Evolutionary conservation across 2,329 filamentous ascomycete species (phyloP), one percentile per base, ranked within the genome.

Genomic region (Chrysosphaeria jannelii): DNA sequence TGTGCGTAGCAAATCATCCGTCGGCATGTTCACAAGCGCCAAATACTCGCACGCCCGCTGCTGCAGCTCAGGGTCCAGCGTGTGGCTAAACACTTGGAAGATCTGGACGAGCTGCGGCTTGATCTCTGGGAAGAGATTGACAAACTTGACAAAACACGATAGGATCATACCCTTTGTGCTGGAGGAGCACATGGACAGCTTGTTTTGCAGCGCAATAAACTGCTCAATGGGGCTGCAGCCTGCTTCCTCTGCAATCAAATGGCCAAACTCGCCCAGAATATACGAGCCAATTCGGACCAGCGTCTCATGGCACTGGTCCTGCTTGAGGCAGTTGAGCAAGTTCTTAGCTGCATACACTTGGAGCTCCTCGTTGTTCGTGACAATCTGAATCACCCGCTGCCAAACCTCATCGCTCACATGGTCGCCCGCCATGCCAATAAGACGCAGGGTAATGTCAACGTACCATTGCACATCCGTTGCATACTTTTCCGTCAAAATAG

Each of bases 381-480:
- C 79, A 35, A 97, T 93, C 42, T 97, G 85, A 31, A 90, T 91
- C 26, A 97, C 81, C 35, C 85, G 67, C 42, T 97, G 85, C 85
- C 85, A 97, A 10, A 97, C 85, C 46, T 97, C 85, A 31, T 97
- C 88, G 43, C 81, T 93, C 34, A 97, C 81, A 42, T 97, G 85
- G 38, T 97, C 85, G 33, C 85, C 85, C 3, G 88, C 85, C 63
- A 93, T 79, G 28, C 81, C 78, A 28, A 97, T 79, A 24, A 97
- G 58, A 26, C 81, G 66, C 33, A 97, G 53, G 8, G 85, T 90
- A 34, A 93, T 91, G 40, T 97, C 81, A 30, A 97, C 88, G 43
- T 97, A 97, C 85, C 85, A 97, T 48, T 93, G 81, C 11, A 90
- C 75, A 38, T 97, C 85, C 1, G 79, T 91, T 13, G 85, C 85